These are phyloP conservation scores for Tetrapisispora namnaoensis DNA, from an alignment of 805 yeast species.

Conservation along the genomic window DNA sequence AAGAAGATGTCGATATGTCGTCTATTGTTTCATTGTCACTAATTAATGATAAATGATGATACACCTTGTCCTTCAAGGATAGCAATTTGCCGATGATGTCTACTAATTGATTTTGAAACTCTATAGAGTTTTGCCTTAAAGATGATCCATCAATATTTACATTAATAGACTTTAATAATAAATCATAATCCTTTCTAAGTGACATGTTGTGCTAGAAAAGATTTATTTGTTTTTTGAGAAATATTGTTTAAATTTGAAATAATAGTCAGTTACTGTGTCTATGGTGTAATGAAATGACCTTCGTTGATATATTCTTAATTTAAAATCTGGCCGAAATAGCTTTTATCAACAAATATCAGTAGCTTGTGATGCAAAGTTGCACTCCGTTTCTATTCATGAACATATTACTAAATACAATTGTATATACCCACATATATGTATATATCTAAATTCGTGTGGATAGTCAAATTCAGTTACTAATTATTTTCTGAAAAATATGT, in stretches of 20 bases:
- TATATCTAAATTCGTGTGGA: too few relatives aligned
- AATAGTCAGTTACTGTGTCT: too few relatives aligned
- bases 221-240: background rate
- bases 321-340: too few relatives aligned
- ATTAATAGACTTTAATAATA: slow-evolving; percentile 12
- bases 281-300: too few relatives aligned
- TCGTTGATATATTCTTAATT: too few relatives aligned
- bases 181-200: slow-evolving; percentile 12
- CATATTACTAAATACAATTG: background rate
- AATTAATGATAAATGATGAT: slow-evolving; percentile 45
- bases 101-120: slow-evolving; percentile 33
- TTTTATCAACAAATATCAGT: too few relatives aligned
- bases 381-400: too few relatives aligned
- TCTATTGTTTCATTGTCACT: slow-evolving; percentile 62
- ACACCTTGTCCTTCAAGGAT: slow-evolving; percentile 35
- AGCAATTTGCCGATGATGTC: slow-evolving; percentile 34
- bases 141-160: slow-evolving; percentile 15
- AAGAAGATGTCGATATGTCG: slow-evolving; percentile 55
- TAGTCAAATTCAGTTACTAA: background rate
- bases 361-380: too few relatives aligned
- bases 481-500: background rate
- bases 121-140: slow-evolving; percentile 34
- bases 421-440: background rate
- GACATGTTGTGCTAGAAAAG: slow-evolving; percentile 10
- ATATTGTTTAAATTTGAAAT: too few relatives aligned